A percentile compares a stretch with the other conserved stretches of the same genome.
These are phyloP conservation scores for Botrytis porri DNA, from an alignment of 2,329 filamentous ascomycete genomes.

Conservation along the genomic window DNA sequence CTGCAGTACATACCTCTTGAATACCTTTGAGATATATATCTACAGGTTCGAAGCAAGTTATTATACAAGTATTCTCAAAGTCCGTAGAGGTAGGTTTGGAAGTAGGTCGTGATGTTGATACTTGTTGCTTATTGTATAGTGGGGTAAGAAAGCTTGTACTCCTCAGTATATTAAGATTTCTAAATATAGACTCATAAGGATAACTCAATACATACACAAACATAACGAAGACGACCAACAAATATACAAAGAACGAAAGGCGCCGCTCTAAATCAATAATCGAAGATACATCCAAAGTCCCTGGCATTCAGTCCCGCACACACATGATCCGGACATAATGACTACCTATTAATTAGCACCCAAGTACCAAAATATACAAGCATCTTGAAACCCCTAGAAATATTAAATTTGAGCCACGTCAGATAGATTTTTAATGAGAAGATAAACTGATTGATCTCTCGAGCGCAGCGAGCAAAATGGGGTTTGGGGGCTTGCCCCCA, in stretches of 20 bases:
- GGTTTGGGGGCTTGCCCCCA: neutral
- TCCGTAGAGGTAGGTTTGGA: constrained; percentile 33
- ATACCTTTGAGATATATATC: constrained; percentile 33
- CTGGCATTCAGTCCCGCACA: neutral
- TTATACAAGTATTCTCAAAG: constrained; percentile 33
- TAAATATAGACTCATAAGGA: too few relatives aligned
- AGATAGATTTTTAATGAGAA: neutral
- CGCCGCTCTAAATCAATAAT: too few relatives aligned
- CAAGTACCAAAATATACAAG: neutral
- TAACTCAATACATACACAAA: neutral
- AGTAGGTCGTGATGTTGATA: constrained; percentile 23
- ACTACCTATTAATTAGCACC: neutral
- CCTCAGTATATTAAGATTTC: neutral
- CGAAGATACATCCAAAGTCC: neutral
- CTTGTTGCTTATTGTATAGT: neutral
- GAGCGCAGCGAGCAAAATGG: neutral
- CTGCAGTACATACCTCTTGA: constrained; percentile 29
- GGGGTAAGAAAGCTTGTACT: neutral
- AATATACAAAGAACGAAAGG: neutral
- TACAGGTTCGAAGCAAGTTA: constrained; percentile 34
- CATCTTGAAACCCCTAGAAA: neutral
- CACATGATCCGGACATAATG: neutral
- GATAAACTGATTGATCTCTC: neutral
- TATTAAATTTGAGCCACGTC: neutral
- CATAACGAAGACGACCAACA: neutral